Conservation (phyloP, 768 basidiomycete species). For the Phaffia tasmanica region DNA sequence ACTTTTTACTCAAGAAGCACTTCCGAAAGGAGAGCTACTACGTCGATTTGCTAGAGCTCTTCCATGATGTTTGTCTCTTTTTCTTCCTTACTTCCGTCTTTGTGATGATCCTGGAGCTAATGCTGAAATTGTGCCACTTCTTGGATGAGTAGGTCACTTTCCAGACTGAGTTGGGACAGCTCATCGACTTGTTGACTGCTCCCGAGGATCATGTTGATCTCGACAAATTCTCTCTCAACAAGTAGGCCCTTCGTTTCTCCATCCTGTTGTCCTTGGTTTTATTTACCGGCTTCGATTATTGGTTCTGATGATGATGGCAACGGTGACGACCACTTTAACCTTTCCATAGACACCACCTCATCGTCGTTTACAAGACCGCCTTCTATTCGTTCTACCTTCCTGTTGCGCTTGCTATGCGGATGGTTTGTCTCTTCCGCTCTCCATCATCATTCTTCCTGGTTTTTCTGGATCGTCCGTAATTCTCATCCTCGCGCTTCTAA, state of each 20-base stretch:
- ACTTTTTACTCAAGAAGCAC: constrained; percentile 73
- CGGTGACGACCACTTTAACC: constrained; percentile 15
- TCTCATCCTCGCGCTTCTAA: constrained; percentile 31
- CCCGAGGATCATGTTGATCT: constrained; percentile 83
- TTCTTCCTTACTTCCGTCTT: background rate
- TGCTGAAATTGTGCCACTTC: background rate
- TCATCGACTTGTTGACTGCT: constrained; percentile 91
- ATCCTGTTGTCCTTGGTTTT: background rate
- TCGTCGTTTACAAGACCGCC: constrained; percentile 94
- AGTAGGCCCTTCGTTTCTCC: constrained; percentile 43
- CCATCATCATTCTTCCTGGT: background rate
- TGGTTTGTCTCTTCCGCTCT: constrained; percentile 37
- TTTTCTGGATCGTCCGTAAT: background rate
- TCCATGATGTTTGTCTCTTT: constrained; percentile 57
- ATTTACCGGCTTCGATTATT: background rate
- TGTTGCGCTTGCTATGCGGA: constrained; percentile 82
- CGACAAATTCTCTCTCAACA: constrained; percentile 71
- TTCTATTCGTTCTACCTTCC: constrained; percentile 99
- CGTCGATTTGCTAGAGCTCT: constrained; percentile 76
- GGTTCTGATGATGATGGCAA: background rate
- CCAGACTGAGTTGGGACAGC: constrained; percentile 91
- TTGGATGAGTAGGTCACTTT: constrained; percentile 47
- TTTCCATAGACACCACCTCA: constrained; percentile 61
- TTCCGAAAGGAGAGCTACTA: constrained; percentile 74
- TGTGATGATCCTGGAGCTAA: background rate